Evolutionary conservation across 1,284 basidiomycete species (phyloP).

Genomic region (Ceratobasidium theobromae): DNA sequence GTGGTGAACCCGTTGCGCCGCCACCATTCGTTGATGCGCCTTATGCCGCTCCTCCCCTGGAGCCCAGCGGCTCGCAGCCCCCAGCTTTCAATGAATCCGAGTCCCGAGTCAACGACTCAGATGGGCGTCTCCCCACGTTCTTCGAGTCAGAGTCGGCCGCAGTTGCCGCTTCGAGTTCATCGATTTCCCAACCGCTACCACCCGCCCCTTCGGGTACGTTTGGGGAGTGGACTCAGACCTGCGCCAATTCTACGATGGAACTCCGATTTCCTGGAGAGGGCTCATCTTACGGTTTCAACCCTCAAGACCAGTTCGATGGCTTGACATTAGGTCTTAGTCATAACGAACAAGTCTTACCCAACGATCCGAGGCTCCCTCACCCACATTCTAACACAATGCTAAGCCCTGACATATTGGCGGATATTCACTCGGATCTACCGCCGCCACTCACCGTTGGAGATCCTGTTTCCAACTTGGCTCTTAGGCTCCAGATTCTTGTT

Average conservation of each 20-base stretch:
- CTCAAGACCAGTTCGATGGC: conserved; percentile 73
- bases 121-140: conserved; percentile 65
- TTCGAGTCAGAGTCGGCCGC: conserved; percentile 68
- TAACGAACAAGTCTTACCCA: conserved; percentile 65
- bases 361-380: conserved; percentile 20
- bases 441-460: conserved; percentile 41
- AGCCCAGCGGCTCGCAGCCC: conserved; percentile 20
- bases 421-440: conserved; percentile 19
- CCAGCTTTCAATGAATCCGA: conserved; percentile 34
- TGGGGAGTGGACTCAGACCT: conserved; percentile 17
- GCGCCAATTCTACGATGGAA: conserved; percentile 9
- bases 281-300: conserved; percentile 64
- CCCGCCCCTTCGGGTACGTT: conserved; percentile 23
- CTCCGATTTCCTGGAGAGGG: conserved; percentile 65
- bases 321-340: conserved; percentile 62
- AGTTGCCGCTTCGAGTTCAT: conserved; percentile 41
- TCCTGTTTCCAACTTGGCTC: conserved; percentile 65
- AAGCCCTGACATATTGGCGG: conserved; percentile 17
- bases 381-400: conserved; percentile 1
- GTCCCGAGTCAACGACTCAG: conserved; percentile 45
- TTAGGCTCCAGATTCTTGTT: conserved; percentile 56
- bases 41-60: conserved; percentile 2
- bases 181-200: conserved; percentile 35
- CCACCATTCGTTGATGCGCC: conserved; percentile 71
- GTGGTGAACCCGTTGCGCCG: conserved; percentile 43